These are phyloP conservation scores for Gossypium gossypioides DNA, from an alignment of 441 rosid genomes.

Conservation along the genomic window DNA sequence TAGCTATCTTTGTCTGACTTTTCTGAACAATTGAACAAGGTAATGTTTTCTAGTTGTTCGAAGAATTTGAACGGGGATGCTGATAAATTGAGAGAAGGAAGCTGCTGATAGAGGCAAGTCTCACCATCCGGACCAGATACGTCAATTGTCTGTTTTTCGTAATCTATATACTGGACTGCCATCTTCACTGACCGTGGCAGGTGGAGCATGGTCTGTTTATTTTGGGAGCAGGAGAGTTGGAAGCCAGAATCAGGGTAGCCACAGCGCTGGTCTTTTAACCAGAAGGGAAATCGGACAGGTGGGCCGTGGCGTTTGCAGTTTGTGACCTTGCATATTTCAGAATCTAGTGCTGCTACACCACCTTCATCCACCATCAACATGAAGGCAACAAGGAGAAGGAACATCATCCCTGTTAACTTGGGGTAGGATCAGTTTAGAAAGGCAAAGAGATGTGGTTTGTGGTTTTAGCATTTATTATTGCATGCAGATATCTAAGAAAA, in stretches of 20 bases:
- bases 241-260: background rate
- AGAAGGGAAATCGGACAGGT: background rate
- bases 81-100: conserved; percentile 6
- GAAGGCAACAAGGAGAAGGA: background rate
- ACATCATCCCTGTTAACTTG: background rate
- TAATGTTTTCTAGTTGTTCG: background rate
- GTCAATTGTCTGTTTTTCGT: background rate
- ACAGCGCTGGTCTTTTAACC: background rate
- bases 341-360: background rate
- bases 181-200: conserved; percentile 5
- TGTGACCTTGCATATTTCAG: background rate
- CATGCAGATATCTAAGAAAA: no score
- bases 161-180: background rate
- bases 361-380: background rate
- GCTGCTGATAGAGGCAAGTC: conserved; percentile 5
- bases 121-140: background rate
- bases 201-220: background rate
- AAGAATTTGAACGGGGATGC: background rate
- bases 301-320: background rate
- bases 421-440: background rate
- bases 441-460: background rate
- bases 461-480: no score
- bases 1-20: background rate
- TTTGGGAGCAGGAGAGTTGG: background rate
- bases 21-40: conserved; percentile 1